These are phyloP conservation scores for Tuber melanosporum DNA, from an alignment of 495 filamentous ascomycete species.

Conservation along the genomic window DNA sequence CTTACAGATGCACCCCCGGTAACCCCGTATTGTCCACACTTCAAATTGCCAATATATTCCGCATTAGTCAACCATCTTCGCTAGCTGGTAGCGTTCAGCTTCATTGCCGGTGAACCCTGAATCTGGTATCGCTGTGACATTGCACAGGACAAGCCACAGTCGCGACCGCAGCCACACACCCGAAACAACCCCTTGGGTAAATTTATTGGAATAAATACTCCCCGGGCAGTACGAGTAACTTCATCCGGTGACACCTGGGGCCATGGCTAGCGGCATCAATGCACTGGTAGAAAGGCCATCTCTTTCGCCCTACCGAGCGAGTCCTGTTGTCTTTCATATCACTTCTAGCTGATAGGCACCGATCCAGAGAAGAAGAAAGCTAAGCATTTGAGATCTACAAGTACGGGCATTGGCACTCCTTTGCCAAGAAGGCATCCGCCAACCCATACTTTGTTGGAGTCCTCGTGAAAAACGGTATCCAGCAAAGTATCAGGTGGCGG, in stretches of 20 bases:
- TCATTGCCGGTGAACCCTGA: background rate
- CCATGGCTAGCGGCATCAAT: background rate
- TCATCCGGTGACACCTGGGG: background rate
- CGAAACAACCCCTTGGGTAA: background rate
- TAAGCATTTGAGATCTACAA: background rate
- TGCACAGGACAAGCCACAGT: background rate
- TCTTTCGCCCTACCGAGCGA: too few species aligned
- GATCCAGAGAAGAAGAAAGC: background rate
- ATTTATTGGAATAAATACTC: background rate
- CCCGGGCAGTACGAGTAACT: background rate
- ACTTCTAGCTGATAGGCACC: background rate
- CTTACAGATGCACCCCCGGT: background rate
- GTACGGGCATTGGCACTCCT: too few species aligned
- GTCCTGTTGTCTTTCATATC: too few species aligned
- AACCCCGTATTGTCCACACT: background rate
- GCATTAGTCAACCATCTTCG: background rate
- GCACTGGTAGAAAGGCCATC: background rate
- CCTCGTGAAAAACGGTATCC: too few species aligned
- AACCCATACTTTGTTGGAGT: too few species aligned
- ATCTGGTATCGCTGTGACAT: background rate
- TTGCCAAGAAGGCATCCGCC: too few species aligned
- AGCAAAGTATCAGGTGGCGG: too few species aligned
- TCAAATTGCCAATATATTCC: background rate
- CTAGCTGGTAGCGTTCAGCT: background rate
- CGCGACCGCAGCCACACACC: background rate